Evolutionary conservation across 768 basidiomycete species (phyloP).

Genomic region (Suillus weaverae): DNA sequence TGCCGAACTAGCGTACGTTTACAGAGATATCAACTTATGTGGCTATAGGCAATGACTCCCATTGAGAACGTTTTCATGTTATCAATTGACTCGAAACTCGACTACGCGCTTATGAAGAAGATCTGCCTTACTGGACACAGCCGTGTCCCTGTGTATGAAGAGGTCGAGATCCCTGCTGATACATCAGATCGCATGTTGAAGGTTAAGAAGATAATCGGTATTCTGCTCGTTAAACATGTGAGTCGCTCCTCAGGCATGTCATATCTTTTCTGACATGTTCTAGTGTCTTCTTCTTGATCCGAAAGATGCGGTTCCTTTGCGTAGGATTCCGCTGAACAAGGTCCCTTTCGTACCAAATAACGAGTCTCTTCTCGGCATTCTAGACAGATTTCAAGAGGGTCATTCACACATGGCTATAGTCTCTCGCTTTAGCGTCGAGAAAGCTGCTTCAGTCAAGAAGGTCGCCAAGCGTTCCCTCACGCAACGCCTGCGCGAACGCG

Average conservation of each 20-base stretch:
- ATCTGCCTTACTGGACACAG: conserved; percentile 82
- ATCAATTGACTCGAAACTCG: conserved; percentile 78
- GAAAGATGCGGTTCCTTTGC: conserved; percentile 81
- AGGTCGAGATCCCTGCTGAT: conserved; percentile 59
- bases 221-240: conserved; percentile 81
- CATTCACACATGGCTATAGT: conserved; percentile 92
- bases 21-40: neutral
- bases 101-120: conserved; percentile 74
- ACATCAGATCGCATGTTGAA: conserved; percentile 41
- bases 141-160: conserved; percentile 80
- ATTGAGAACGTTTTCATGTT: conserved; percentile 85
- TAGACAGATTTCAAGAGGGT: conserved; percentile 89
- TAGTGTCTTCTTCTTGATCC: conserved; percentile 83
- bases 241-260: conserved; percentile 8
- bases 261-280: neutral
- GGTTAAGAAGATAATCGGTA: conserved; percentile 83
- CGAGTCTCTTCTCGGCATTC: conserved; percentile 78
- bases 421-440: conserved; percentile 69
- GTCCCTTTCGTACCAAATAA: conserved; percentile 86
- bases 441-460: conserved; percentile 79
- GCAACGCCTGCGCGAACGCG: conserved; percentile 71
- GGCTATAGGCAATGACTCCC: conserved; percentile 71
- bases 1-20: neutral
- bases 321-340: conserved; percentile 82
- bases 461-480: conserved; percentile 80